Percentiles rank a stretch among this genome's conserved stretches.
These are phyloP conservation scores for Albugo candida DNA, from an alignment of 352 stramenopile genomes.

Conservation along the genomic window DNA sequence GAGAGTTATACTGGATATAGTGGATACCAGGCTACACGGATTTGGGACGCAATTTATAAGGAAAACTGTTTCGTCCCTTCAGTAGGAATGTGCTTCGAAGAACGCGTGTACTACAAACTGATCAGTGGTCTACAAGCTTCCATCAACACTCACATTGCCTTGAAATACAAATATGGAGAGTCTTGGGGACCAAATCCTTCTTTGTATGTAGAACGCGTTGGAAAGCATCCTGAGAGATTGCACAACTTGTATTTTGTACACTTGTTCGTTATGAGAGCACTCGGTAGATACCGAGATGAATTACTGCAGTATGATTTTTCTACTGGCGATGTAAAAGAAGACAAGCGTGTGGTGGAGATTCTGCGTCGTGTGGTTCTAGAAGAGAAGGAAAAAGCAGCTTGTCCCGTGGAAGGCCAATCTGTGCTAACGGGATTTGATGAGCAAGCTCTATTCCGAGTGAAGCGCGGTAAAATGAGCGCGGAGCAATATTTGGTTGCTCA, in stretches of 20 bases:
- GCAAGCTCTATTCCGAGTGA: conserved; percentile 66
- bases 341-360: conserved; percentile 48
- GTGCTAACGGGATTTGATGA: conserved; percentile 79
- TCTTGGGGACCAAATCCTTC: conserved; percentile 50
- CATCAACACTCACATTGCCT: conserved; percentile 87
- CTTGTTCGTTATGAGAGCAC: conserved; percentile 90
- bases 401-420: conserved; percentile 31
- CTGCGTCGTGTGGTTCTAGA: conserved; percentile 48
- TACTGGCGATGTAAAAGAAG: conserved; percentile 83
- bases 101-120: conserved; percentile 93
- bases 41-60: conserved; percentile 95
- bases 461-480: conserved; percentile 23
- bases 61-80: conserved; percentile 90
- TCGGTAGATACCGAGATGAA: conserved; percentile 84
- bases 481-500: conserved; percentile 38
- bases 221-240: conserved; percentile 85
- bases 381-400: conserved; percentile 22
- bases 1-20: conserved; percentile 97
- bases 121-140: conserved; percentile 91
- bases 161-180: conserved; percentile 62
- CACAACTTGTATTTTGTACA: conserved; percentile 98
- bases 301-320: conserved; percentile 90
- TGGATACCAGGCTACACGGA: conserved; percentile 76
- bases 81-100: conserved; percentile 74
- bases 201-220: conserved; percentile 79